Base-by-base conservation (phyloP, 2,329 filamentous ascomycete genomes). In the Penicillium palitans region DNA sequence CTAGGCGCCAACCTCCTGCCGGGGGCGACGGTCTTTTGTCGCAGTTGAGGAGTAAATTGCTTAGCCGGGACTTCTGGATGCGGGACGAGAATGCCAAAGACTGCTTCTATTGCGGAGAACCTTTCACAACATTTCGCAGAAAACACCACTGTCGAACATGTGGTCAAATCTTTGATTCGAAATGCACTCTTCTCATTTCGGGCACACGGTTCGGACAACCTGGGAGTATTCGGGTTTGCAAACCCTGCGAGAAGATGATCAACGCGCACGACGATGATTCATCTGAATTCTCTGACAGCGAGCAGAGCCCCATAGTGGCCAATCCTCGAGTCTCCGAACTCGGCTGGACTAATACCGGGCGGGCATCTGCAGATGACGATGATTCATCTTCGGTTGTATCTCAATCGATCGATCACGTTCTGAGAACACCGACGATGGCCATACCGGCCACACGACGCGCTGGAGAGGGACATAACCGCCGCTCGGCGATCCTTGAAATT, bases 1-100 rank as follows among this genome's bases (percentile, higher is more conserved):
- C 61, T 27, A 67, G 61, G 45, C 70, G 61, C 24, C 57, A 63
- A 17, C 57, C 67, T 44, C 49, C 53, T 25, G 46, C 55, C 27
- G 58, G 62, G 13, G 55, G 61, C 39, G 69, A 72, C 54, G 63
- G 73, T 57, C 75, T 76, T 61, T 71, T 83, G 54, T 78, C 79
- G 50, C 88, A 90, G 66, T 89, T 96, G 81, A 87, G 89, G 61
- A 90, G 91, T 68, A 92, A 93, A 70, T 88, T 99, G 8, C 79
- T 98, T 46, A 96, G 90, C 72, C 95, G 93, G 70, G 93, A 98
- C 66, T 98, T 96, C 68, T 98, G 93, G 95, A 99, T 99, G 95
- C 90, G 92, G 59, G 95, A 99, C 72, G 95, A 98, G 70, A 97
- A 96, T 62, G 96, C 93, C 59, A 98, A 96, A 72, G 93, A 97